A percentile compares a stretch with the other conserved stretches of the same genome.
phyloP scores from a whole-genome alignment of 371 early-diverging fungal genomes.

The Umbelopsis sp. region DNA sequence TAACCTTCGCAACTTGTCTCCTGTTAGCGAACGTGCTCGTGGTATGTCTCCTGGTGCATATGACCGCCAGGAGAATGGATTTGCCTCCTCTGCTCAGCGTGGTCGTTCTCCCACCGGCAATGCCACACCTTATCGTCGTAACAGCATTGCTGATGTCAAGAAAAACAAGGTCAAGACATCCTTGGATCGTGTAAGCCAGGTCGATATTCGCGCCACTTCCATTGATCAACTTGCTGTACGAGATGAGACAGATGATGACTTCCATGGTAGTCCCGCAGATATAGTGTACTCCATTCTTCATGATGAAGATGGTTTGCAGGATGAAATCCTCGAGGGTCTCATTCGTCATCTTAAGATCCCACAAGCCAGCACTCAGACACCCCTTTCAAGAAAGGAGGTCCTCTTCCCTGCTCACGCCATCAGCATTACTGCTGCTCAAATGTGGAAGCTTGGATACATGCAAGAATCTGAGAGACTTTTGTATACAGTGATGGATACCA shows the following conservation, averaged over 20 bases:
- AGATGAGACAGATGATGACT: neutral
- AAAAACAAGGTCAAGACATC: conserved; percentile 42
- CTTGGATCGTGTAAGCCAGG: conserved; percentile 40
- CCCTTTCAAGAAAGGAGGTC: conserved; percentile 83
- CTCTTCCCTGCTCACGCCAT: conserved; percentile 94
- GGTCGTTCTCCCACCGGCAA: conserved; percentile 29
- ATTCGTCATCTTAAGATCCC: conserved; percentile 90
- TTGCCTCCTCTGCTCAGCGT: conserved; percentile 18
- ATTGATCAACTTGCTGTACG: conserved; percentile 35
- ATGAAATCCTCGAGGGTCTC: conserved; percentile 88
- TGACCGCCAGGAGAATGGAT: conserved; percentile 17
- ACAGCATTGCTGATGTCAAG: conserved; percentile 46
- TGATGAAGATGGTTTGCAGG: conserved; percentile 77
- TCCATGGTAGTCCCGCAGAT: conserved; percentile 2
- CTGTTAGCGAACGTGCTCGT: conserved; percentile 28
- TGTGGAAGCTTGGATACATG: conserved; percentile 83
- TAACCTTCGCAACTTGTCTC: conserved; percentile 38
- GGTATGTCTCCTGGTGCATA: conserved; percentile 18
- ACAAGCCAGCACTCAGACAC: conserved; percentile 79
- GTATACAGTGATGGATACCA: conserved; percentile 83
- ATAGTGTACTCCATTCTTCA: conserved; percentile 41
- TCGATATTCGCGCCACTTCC: conserved; percentile 49
- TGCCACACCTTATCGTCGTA: conserved; percentile 34
- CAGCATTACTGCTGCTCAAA: conserved; percentile 78
- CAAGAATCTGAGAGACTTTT: conserved; percentile 82